Conservation (phyloP, 805 yeast genomes). For the Schwanniomyces vanrijiae region DNA sequence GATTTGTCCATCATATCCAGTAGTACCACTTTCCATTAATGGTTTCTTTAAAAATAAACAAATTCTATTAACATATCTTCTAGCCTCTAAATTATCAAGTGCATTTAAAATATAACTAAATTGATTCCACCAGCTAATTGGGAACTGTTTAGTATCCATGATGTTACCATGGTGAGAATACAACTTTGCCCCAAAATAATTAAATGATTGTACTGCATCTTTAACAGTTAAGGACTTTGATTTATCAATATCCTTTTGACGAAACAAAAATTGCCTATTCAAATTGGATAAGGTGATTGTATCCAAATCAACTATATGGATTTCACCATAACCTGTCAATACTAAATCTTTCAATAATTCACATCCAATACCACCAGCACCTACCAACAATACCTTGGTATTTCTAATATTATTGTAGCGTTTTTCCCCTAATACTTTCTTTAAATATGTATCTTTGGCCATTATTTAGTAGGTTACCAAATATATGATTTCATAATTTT, state of each 20-base stretch:
- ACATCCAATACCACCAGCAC: conserved; percentile 97
- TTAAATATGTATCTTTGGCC: conserved; percentile 44
- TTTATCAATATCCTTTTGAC: conserved; percentile 85
- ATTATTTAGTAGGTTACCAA: conserved; percentile 10
- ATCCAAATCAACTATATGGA: conserved; percentile 91
- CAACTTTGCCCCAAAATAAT: conserved; percentile 57
- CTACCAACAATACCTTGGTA: conserved; percentile 75
- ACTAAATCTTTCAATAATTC: conserved; percentile 81
- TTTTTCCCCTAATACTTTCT: conserved; percentile 44
- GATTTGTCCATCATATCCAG: conserved; percentile 92
- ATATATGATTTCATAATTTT: not conserved
- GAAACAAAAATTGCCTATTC: conserved; percentile 89
- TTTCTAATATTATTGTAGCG: conserved; percentile 24
- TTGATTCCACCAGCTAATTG: conserved; percentile 68
- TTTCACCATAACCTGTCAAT: conserved; percentile 78
- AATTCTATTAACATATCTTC: conserved; percentile 84
- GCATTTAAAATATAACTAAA: conserved; percentile 88
- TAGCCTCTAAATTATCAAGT: conserved; percentile 90
- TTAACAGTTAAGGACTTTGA: conserved; percentile 86
- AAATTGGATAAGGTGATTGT: conserved; percentile 91
- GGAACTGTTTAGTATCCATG: conserved; percentile 71
- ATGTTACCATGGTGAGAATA: conserved; percentile 85
- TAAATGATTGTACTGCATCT: conserved; percentile 74
- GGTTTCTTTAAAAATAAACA: conserved; percentile 73
- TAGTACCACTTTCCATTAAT: conserved; percentile 90